Base-by-base conservation (phyloP, 2,329 filamentous ascomycete genomes). In the Erysiphe pulchra region DNA sequence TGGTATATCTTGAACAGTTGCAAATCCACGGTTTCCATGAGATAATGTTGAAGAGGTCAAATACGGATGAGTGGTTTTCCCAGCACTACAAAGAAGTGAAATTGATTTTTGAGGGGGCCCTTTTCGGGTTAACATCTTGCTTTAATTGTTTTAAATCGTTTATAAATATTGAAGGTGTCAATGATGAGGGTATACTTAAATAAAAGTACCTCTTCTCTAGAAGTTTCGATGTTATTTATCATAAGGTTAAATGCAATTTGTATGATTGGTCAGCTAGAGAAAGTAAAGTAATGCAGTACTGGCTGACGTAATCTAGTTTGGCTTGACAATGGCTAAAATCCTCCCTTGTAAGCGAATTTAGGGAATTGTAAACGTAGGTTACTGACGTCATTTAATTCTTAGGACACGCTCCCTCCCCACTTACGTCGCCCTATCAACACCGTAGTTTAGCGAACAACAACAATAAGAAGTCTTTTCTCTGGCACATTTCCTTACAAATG, bases 1-100 rank as follows among this genome's bases (percentile, higher is more conserved):
- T 51, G 72, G 65, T 56, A 68, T 70, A 63, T 86, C 80, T 61
- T 82, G 77, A 54, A 85, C 80, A 50, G 81, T 84, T 57, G 82
- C 82, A 65, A 94, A 80, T 54, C 71, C 71, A 61, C 87, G 77
- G 58, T 63, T 64, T 60, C 75, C 72, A 54, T 67, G 65, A 54
- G 51, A 44, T 65, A 63, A 56, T 65, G 64, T 45, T 55, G 62
- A 51, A 42, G 55, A 47, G 47, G 53, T 48, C 46, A 55, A 48
- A 53, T 54, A 50, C 31, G 53, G 50, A 34, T 50, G 48, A 45
- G 53, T 52, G 46, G 46, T 48, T 45, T 55, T 51, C 30, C n/a
- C n/a, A 13, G n/a, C 6, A 34, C n/a, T 34, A 8, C 2, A 34
- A 4, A 34, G 4, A 4, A 5, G n/a, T 34, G 33, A 34, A n/a